Conservation (phyloP, 108 stramenopile genomes). For the Conticribra weissflogii region DNA sequence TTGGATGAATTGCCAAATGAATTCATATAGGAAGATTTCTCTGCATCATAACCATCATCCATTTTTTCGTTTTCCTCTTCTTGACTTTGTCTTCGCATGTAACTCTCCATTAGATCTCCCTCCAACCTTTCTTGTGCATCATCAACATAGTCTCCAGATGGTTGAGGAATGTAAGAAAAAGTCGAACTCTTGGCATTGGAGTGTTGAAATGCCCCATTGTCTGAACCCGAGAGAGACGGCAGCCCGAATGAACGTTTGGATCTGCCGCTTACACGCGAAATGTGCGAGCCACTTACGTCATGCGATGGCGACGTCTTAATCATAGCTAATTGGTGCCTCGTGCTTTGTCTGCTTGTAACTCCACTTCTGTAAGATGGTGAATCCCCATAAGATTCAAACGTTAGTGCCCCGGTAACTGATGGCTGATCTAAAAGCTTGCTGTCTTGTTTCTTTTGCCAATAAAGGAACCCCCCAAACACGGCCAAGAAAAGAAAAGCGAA, state of each 20-base stretch:
- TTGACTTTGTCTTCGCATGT: neutral
- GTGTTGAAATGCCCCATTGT: neutral
- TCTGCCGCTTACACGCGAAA: neutral
- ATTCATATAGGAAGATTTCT: slow-evolving; percentile 7
- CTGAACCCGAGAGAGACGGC: no score
- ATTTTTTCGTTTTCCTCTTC: neutral
- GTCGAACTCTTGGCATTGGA: neutral
- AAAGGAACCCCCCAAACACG: neutral
- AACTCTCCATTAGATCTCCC: slow-evolving; percentile 7
- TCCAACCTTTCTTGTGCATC: slow-evolving; percentile 17
- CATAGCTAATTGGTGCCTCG: no score
- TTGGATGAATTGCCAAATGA: slow-evolving; percentile 9
- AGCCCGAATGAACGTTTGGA: neutral
- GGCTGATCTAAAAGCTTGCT: neutral
- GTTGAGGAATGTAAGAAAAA: neutral
- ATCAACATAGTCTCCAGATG: no score
- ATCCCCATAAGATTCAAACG: no score
- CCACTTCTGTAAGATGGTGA: no score
- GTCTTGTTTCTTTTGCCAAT: neutral
- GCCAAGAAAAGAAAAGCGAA: slow-evolving; percentile 1
- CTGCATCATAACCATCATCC: slow-evolving; percentile 11
- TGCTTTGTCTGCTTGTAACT: no score
- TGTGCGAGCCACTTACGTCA: no score
- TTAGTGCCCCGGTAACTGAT: neutral
- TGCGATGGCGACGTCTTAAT: no score